Evolutionary conservation across 2,329 filamentous ascomycete genomes (phyloP).

Genomic region (Dendryphion nanum): DNA sequence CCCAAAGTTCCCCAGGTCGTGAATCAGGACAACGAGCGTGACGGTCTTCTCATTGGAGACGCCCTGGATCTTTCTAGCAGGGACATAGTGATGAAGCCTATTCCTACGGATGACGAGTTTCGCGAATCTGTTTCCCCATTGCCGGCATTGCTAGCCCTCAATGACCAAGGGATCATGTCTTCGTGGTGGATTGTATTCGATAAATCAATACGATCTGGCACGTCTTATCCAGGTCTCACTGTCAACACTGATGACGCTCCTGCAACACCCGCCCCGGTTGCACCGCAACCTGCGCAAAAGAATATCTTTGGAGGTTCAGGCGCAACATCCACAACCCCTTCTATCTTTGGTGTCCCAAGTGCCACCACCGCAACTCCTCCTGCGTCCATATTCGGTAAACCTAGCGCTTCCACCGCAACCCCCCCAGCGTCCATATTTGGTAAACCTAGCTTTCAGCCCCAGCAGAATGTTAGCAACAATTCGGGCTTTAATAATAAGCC

Average conservation of each 20-base stretch:
- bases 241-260: slow-evolving; percentile 38
- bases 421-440: not conserved
- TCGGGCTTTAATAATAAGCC: slow-evolving; percentile 5
- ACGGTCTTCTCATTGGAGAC: slow-evolving; percentile 77
- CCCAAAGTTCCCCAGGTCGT: slow-evolving; percentile 58
- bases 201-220: slow-evolving; percentile 74
- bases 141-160: slow-evolving; percentile 80
- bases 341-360: slow-evolving; percentile 23
- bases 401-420: no score
- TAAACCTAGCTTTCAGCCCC: not conserved
- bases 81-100: slow-evolving; percentile 74
- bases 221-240: slow-evolving; percentile 69
- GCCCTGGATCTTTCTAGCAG: slow-evolving; percentile 80
- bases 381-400: not conserved
- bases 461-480: not conserved
- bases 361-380: no score
- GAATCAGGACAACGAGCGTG: slow-evolving; percentile 47
- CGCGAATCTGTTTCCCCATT: slow-evolving; percentile 76
- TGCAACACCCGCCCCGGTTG: slow-evolving; percentile 15
- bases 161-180: slow-evolving; percentile 80
- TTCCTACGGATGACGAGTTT: slow-evolving; percentile 73
- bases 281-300: slow-evolving; percentile 9
- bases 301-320: slow-evolving; percentile 25
- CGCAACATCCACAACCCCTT: slow-evolving; percentile 11
- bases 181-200: slow-evolving; percentile 93